Evolutionary conservation across 352 stramenopile species (phyloP).

Genomic region (Hyaloperonospora arabidopsidis): DNA sequence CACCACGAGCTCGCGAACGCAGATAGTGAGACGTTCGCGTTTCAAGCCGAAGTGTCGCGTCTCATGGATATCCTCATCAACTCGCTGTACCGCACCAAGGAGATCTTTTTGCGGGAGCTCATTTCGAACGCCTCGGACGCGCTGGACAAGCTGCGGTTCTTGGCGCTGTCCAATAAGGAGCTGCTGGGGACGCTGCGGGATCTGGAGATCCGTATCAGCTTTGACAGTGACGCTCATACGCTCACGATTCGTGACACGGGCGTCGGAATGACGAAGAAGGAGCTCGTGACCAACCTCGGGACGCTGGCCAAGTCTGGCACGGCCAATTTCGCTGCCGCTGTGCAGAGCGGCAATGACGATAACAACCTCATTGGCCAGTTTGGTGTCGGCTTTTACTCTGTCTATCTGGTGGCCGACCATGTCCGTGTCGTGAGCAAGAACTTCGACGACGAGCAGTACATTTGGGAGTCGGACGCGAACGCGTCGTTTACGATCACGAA

Average conservation of each 20-base stretch:
- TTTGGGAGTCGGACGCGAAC: slow-evolving; percentile 98
- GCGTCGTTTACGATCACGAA: slow-evolving; percentile 93
- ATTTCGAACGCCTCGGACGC: slow-evolving; percentile 99
- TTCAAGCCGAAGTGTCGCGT: slow-evolving; percentile 95
- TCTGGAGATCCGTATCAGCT: slow-evolving; percentile 95
- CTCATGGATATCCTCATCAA: slow-evolving; percentile 99
- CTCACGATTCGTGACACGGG: slow-evolving; percentile 98
- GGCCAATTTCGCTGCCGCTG: slow-evolving; percentile 96
- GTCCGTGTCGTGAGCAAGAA: slow-evolving; percentile 97
- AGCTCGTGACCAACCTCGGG: slow-evolving; percentile 95
- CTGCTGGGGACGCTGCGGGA: slow-evolving; percentile 74
- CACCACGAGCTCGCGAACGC: too few relatives aligned
- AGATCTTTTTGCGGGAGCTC: slow-evolving; percentile 98
- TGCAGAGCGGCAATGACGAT: slow-evolving; percentile 88
- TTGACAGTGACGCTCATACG: slow-evolving; percentile 92
- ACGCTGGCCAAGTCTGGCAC: slow-evolving; percentile 98
- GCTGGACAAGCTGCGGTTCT: slow-evolving; percentile 98
- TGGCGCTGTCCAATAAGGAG: slow-evolving; percentile 88
- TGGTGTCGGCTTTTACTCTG: slow-evolving; percentile 99
- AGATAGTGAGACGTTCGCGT: slow-evolving; percentile 84
- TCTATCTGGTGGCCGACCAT: slow-evolving; percentile 95
- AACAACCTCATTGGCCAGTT: slow-evolving; percentile 98
- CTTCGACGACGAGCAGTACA: slow-evolving; percentile 95
- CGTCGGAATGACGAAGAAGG: slow-evolving; percentile 98
- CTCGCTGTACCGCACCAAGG: slow-evolving; percentile 95